A percentile compares a stretch with the other conserved stretches of the same genome.
Conservation (phyloP, 495 filamentous ascomycete genomes). For the Hypoxylon fuscum region DNA sequence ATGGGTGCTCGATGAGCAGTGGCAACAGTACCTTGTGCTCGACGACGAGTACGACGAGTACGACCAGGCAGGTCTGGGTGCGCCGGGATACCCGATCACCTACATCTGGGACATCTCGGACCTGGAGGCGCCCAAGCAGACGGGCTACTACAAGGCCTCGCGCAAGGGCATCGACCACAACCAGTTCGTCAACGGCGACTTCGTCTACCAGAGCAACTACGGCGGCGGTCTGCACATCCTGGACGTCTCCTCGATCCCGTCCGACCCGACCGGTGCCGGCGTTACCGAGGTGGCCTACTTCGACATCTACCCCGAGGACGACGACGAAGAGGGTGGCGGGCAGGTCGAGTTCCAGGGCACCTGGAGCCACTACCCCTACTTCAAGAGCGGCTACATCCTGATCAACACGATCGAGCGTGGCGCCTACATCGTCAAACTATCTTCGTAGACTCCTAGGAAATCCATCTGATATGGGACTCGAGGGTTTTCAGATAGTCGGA, state of each 20-base stretch:
- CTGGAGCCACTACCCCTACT: constrained; percentile 66
- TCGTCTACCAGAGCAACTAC: constrained; percentile 67
- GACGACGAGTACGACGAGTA: constrained; percentile 70
- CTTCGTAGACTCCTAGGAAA: constrained; percentile 12
- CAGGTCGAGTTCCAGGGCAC: constrained; percentile 64
- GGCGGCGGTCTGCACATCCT: constrained; percentile 65
- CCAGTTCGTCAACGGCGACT: constrained; percentile 65
- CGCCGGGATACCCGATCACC: constrained; percentile 57
- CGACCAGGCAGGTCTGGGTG: constrained; percentile 55
- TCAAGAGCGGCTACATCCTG: constrained; percentile 65
- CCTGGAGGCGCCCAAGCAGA: constrained; percentile 60
- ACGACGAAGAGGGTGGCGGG: constrained; percentile 54
- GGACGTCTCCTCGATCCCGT: constrained; percentile 62
- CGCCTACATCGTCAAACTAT: constrained; percentile 59
- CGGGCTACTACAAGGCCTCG: constrained; percentile 61
- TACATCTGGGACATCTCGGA: constrained; percentile 67
- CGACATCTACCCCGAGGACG: constrained; percentile 70
- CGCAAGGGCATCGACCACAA: constrained; percentile 68
- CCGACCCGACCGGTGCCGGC: constrained; percentile 61
- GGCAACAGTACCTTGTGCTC: constrained; percentile 64
- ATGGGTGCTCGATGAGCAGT: constrained; percentile 62
- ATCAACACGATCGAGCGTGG: constrained; percentile 70
- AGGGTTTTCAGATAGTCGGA: background rate
- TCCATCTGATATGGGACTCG: background rate
- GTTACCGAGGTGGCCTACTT: constrained; percentile 66